Evolutionary conservation across 2,329 filamentous ascomycete species (phyloP).

Genomic region (Corynespora cassiicola): DNA sequence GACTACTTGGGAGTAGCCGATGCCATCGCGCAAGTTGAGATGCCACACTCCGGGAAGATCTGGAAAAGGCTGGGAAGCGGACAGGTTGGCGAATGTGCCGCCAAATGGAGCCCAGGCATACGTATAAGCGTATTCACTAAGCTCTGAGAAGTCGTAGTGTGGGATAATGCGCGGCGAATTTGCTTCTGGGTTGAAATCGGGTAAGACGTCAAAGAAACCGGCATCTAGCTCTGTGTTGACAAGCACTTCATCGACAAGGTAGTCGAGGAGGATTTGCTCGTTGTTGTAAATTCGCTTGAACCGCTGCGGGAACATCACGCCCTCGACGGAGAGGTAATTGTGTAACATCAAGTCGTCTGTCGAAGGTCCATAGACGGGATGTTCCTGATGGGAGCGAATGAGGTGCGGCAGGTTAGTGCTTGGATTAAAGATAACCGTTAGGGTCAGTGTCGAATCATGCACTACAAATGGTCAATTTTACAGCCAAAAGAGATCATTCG

Average conservation of each 20-base stretch:
- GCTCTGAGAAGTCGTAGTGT: too few species aligned
- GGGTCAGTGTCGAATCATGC: too few species aligned
- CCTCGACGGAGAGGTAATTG: constrained; percentile 1
- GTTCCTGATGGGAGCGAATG: constrained; percentile 5
- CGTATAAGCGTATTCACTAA: not conserved
- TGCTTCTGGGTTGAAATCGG: too few species aligned
- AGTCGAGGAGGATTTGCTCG: not conserved
- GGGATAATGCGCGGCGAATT: too few species aligned
- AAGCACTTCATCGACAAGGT: not conserved
- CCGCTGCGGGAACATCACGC: constrained; percentile 2
- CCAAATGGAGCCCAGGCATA: not conserved
- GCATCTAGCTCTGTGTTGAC: too few species aligned
- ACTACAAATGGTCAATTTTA: too few species aligned
- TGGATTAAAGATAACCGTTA: constrained; percentile 7
- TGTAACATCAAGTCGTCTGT: constrained; percentile 4
- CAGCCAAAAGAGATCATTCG: too few species aligned
- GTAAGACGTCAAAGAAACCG: too few species aligned
- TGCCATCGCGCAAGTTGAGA: not conserved
- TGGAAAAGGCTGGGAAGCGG: not conserved
- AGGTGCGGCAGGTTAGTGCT: constrained; percentile 4
- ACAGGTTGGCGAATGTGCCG: not conserved
- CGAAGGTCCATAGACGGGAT: constrained; percentile 4
- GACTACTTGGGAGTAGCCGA: constrained; percentile 1
- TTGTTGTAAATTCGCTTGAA: constrained; percentile 2
- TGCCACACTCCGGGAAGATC: constrained; percentile 4